Evolutionary conservation across 2,329 filamentous ascomycete species (phyloP), one percentile per base, ranked within the genome.

Genomic region (Drechslerella coelobrocha): DNA sequence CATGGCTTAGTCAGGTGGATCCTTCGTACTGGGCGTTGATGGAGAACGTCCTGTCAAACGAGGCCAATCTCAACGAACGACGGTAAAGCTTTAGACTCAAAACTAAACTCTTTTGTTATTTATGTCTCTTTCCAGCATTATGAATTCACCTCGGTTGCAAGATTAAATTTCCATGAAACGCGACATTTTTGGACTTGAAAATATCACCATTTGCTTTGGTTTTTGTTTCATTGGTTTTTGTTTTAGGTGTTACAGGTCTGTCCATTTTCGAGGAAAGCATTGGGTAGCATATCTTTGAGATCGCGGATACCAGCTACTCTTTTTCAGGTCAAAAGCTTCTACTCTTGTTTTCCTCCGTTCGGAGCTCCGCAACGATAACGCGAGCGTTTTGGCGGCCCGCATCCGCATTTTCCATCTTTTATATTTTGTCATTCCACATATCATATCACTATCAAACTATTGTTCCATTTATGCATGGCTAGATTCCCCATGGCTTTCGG

Each of bases 1-100:
- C 47, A 21, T 71, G 66, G 66, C 53, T 63, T 12, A 71, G 57
- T 45, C 59, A 71, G 6, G 48, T 71, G n/a, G 66, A 71, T 19
- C 59, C 66, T 50, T 63, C 59, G 1, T 71, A 71, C 29, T 71
- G 66, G 66, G 45, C 59, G 2, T 51, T 71, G 24, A 60, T 71
- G 66, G 66, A 71, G 17, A 71, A 63, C 23, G 47, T 71, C 21
- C 41, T 71, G 9, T 55, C 53, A 19, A 57, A 63, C 19, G 66
- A 71, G 29, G 45, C 52, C 14, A 71, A 60, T 37, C 21, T 39
- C 34, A 45, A 48, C 27, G 65, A 69, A 39, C 29, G 50, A 55
- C 63, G 63, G n/a, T 34, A 43, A 55, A 47, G 41, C 52, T 10
- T 9, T 10, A n/a, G n/a, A n/a, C n/a, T n/a, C 6, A 34, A 34